phyloP scores from a whole-genome alignment of 75 land plant species.

The Chamaecyparis obtusa region DNA sequence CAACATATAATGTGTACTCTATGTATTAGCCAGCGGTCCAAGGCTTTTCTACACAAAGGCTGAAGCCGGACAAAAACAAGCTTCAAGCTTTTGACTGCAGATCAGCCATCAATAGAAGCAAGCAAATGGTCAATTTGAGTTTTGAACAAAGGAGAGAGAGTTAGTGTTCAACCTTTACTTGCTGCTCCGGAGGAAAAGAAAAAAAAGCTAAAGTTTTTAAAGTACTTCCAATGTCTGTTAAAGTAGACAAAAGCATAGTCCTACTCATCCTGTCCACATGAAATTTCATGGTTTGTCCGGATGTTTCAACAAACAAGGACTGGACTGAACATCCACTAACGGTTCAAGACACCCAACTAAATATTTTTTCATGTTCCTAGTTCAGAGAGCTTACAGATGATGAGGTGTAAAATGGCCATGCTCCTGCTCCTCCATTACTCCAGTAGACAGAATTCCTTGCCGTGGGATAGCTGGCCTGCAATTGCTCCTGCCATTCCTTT shows the following conservation, averaged over 20 bases:
- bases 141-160: background rate
- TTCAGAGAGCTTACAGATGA: conserved; percentile 11
- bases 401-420: background rate
- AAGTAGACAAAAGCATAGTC: background rate
- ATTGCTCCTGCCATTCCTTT: background rate
- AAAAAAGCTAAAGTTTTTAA: background rate
- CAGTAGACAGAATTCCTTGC: background rate
- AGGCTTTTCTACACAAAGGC: background rate
- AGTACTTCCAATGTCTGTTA: background rate
- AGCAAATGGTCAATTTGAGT: background rate
- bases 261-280: background rate
- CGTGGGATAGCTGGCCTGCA: background rate
- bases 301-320: conserved; percentile 7
- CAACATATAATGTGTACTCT: too few species aligned
- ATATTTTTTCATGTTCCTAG: background rate
- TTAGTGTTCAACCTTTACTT: background rate
- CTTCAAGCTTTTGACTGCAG: background rate
- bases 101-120: background rate
- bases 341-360: background rate
- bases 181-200: background rate
- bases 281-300: background rate
- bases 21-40: background rate
- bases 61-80: background rate
- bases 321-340: background rate
- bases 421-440: background rate